Evolutionary conservation across 805 yeast species (phyloP), one percentile per base, ranked within the genome.

Genomic region (Saccharomycopsis oosterbeekiorum): DNA sequence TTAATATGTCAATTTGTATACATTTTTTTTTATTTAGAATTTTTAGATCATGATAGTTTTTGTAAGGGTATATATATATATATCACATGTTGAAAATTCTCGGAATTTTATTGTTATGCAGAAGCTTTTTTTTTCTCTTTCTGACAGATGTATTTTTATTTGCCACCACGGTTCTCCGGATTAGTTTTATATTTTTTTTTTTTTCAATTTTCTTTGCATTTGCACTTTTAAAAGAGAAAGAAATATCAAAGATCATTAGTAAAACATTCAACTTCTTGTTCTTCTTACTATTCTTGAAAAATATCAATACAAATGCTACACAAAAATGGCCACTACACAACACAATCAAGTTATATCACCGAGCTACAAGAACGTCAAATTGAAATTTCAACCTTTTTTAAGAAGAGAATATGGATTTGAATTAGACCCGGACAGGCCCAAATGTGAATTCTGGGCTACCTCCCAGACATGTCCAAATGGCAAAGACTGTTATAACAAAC

Each of bases 371-470:
- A 67, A 71, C 40, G 75, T 81, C 56, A 72, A 72, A 6, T 82
- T 83, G 72, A 84, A 85, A 66, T 92, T 93, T 70, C 97, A 93
- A 68, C 86, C 89, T 9, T 90, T 89, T 67, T 79, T 93, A 43
- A 78, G 89, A 67, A 80, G 83, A 62, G 97, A 93, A 70, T 90
- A 80, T 73, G 83, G 87, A 64, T 84, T 91, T 66, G 91, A 94
- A 0, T 76, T 90, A 39, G 91, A 90, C 70, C 97, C 97, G 1
- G 93, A 87, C 68, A 78, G 97, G 62, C 97, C 97, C 4, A 80
- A 87, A 1, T 93, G 98, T 70, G 87, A 87, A 65, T 85, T 77
- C 68, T 86, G 77, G 75, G 77, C 78, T 65, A 85, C 83, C 57
- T 83, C 88, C 47, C 78, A 77, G 21, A 78, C 84, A 15, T 93